phyloP scores from a whole-genome alignment of 345 rosid genomes.

The Laguncularia racemosa region DNA sequence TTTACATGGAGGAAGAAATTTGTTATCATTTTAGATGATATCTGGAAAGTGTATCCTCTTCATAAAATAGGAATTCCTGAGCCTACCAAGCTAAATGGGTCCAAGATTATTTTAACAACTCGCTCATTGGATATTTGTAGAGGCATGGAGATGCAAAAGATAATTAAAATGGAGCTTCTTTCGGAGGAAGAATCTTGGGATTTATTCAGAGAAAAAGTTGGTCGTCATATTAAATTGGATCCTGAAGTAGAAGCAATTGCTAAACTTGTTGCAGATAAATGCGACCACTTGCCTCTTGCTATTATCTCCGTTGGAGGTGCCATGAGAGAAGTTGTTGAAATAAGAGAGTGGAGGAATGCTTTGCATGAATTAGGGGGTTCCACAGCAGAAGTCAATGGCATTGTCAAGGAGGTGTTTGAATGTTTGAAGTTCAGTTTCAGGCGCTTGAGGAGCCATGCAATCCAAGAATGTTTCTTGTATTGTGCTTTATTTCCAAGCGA shows the following conservation, averaged over 20 bases:
- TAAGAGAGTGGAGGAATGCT: slow-evolving; percentile 14
- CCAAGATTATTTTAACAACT: slow-evolving; percentile 20
- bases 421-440: slow-evolving; percentile 13
- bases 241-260: slow-evolving; percentile 1
- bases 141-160: slow-evolving; percentile 1
- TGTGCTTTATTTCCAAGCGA: slow-evolving; percentile 16
- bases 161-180: slow-evolving; percentile 8
- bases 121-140: slow-evolving; percentile 8
- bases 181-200: slow-evolving; percentile 8
- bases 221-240: not conserved
- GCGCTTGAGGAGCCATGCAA: slow-evolving; percentile 2
- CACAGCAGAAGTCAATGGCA: not conserved
- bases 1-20: not conserved
- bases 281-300: slow-evolving; percentile 17
- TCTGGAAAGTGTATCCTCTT: slow-evolving; percentile 2
- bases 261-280: slow-evolving; percentile 4
- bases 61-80: slow-evolving; percentile 6
- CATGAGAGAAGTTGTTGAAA: slow-evolving; percentile 5
- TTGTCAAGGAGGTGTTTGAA: not conserved
- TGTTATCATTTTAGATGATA: slow-evolving; percentile 19
- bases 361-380: slow-evolving; percentile 1
- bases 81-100: slow-evolving; percentile 1
- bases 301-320: slow-evolving; percentile 6
- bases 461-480: slow-evolving; percentile 10
- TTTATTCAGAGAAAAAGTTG: slow-evolving; percentile 2